A percentile compares a stretch with the other conserved stretches of the same genome.
Conservation (phyloP, 805 yeast species). For the Lipomyces chichibuensis region DNA sequence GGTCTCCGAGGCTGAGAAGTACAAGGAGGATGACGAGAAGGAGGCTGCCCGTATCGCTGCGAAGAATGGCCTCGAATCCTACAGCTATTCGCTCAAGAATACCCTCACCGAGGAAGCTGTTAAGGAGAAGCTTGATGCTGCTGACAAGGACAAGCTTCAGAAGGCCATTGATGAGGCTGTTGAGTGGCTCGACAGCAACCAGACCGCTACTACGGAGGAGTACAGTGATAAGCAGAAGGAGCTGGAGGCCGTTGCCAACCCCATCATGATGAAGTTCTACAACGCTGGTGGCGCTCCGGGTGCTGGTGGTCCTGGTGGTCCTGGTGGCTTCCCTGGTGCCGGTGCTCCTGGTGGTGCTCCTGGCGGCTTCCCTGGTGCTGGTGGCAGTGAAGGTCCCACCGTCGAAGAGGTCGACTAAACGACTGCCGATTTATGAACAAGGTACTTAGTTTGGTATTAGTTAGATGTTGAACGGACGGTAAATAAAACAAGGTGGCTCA, state of each 20-base stretch:
- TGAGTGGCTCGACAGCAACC: conserved; percentile 90
- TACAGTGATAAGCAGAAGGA: conserved; percentile 92
- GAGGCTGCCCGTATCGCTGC: conserved; percentile 91
- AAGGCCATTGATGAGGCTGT: conserved; percentile 85
- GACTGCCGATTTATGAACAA: not conserved
- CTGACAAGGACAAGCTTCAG: conserved; percentile 67
- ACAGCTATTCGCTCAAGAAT: conserved; percentile 90
- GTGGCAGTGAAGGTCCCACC: conserved; percentile 61
- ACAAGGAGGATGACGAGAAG: conserved; percentile 93
- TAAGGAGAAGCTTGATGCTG: conserved; percentile 73
- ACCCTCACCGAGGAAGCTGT: conserved; percentile 72
- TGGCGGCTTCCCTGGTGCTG: conserved; percentile 62
- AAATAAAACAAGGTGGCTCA: not conserved
- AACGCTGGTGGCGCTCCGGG: conserved; percentile 79
- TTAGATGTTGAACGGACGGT: conserved; percentile 4
- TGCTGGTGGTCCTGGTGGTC: conserved; percentile 59
- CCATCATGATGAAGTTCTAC: conserved; percentile 96
- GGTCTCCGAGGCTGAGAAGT: conserved; percentile 98
- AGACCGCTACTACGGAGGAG: conserved; percentile 91
- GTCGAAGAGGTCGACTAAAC: conserved; percentile 78
- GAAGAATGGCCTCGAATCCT: conserved; percentile 94
- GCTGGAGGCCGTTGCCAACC: conserved; percentile 92
- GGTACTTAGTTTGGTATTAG: conserved; percentile 1
- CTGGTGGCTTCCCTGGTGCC: conserved; percentile 69
- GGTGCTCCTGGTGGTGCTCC: conserved; percentile 64